A percentile compares a stretch with the other conserved stretches of the same genome.
Evolutionary conservation across 306 rosid genomes (phyloP).

Genomic region (Gillenia trifoliata): DNA sequence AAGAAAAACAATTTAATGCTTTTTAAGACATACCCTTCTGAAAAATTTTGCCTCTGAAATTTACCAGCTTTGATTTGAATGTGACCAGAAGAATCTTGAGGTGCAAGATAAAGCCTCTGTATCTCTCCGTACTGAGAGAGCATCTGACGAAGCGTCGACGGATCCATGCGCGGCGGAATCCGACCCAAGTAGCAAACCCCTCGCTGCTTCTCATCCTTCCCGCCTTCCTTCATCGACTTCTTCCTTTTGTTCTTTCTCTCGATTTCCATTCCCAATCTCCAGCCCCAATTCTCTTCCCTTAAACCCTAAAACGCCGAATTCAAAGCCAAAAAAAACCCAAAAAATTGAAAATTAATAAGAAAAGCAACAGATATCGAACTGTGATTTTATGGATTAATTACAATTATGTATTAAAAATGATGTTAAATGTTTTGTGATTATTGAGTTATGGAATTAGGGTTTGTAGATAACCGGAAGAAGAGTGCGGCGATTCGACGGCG

Average conservation of each 20-base stretch:
- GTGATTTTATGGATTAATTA: neutral
- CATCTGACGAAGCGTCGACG: constrained; percentile 54
- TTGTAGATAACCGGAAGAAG: neutral
- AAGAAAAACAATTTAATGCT: too few relatives aligned
- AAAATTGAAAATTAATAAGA: neutral
- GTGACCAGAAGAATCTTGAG: constrained; percentile 49
- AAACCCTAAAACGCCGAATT: neutral
- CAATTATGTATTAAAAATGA: neutral
- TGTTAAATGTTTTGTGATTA: neutral
- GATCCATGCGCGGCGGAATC: constrained; percentile 87
- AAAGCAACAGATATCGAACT: neutral
- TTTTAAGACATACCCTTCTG: constrained; percentile 53
- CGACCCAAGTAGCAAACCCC: constrained; percentile 84
- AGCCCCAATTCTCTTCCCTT: neutral
- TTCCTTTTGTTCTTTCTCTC: constrained; percentile 1
- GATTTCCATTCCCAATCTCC: neutral
- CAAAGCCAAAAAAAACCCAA: neutral
- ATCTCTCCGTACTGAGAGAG: constrained; percentile 73
- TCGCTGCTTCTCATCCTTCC: constrained; percentile 44
- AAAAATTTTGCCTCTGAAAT: constrained; percentile 42
- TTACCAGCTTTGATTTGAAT: constrained; percentile 38
- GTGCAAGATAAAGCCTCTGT: constrained; percentile 62
- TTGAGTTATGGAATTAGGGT: neutral
- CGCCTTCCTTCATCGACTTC: constrained; percentile 32
- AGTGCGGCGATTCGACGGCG: neutral